Conservation (phyloP, 129 eudicot species). For the Centrapalus pauciflorus region DNA sequence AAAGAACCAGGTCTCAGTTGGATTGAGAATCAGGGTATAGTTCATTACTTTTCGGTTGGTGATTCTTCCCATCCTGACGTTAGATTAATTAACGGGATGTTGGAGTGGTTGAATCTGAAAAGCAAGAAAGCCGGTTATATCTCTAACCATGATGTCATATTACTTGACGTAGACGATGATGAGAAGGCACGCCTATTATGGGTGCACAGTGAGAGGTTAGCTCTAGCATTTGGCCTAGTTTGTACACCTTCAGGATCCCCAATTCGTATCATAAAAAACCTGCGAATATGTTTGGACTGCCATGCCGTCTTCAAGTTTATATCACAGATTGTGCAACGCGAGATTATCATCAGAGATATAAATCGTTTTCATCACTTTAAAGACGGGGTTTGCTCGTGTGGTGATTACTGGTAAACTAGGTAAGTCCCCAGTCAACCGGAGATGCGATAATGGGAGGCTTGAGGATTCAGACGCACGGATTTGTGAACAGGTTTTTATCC, state of each 20-base stretch:
- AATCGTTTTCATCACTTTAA: conserved; percentile 76
- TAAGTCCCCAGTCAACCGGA: background rate
- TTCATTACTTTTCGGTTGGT: conserved; percentile 69
- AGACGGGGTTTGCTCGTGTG: conserved; percentile 71
- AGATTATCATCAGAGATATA: conserved; percentile 71
- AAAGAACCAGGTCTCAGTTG: conserved; percentile 85
- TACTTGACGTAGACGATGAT: conserved; percentile 82
- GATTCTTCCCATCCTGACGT: conserved; percentile 59
- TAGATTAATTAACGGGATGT: conserved; percentile 57
- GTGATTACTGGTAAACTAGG: conserved; percentile 61
- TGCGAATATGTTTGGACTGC: conserved; percentile 74
- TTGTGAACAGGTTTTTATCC: no score
- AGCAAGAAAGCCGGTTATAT: conserved; percentile 42
- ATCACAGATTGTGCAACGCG: conserved; percentile 54
- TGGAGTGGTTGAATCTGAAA: conserved; percentile 66
- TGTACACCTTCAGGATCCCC: conserved; percentile 48
- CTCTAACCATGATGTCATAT: conserved; percentile 48
- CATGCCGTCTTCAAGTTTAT: conserved; percentile 63
- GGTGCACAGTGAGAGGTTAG: conserved; percentile 78
- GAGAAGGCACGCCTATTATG: conserved; percentile 63
- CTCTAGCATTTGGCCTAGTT: conserved; percentile 64
- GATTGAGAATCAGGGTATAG: conserved; percentile 62
- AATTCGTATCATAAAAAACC: conserved; percentile 73
- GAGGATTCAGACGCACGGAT: no score
- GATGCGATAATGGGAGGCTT: no score